These are phyloP conservation scores for Solanum neorickii DNA, from an alignment of 257 asterid species.

Conservation along the genomic window DNA sequence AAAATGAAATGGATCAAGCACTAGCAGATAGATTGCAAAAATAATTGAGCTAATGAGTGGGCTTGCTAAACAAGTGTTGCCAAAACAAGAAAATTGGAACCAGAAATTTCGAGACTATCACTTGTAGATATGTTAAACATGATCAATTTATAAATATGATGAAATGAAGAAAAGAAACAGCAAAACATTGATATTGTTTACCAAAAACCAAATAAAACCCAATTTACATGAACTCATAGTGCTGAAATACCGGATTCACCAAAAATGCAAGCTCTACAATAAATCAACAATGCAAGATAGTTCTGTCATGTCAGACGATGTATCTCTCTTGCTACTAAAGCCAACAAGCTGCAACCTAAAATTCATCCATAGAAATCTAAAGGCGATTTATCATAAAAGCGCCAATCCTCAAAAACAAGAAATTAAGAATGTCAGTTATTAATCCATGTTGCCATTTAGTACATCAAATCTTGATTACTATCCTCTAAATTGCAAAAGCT, in stretches of 20 bases:
- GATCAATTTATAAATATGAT: neutral
- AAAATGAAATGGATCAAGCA: constrained; percentile 1
- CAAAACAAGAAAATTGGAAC: neutral
- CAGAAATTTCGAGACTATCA: neutral
- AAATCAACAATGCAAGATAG: neutral
- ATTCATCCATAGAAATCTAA: neutral
- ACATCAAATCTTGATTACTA: neutral
- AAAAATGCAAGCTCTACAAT: neutral
- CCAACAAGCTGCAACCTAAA: neutral
- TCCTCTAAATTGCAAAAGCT: neutral
- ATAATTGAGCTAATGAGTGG: neutral
- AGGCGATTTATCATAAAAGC: neutral
- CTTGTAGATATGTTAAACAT: neutral
- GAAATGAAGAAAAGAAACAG: neutral
- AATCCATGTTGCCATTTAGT: neutral
- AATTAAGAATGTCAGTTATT: neutral
- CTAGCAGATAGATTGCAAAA: neutral
- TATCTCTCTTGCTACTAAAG: neutral
- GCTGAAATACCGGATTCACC: neutral
- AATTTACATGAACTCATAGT: neutral
- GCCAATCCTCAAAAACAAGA: neutral
- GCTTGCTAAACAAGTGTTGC: neutral
- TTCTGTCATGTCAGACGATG: neutral
- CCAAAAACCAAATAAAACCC: neutral
- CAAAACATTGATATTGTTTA: neutral